Conservation (phyloP, 345 rosid species). For the Streptanthus diversifolius region DNA sequence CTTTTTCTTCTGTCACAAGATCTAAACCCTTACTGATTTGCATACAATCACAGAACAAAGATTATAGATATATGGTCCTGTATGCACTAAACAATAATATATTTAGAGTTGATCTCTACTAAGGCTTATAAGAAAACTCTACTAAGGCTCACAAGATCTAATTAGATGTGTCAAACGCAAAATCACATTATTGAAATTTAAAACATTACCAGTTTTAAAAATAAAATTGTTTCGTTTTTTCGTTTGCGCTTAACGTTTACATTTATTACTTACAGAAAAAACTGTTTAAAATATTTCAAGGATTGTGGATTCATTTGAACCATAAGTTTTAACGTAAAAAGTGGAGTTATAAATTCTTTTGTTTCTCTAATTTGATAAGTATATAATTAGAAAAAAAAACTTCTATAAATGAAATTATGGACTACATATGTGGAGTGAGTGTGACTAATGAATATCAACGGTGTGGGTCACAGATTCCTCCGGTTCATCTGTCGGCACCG, state of each 20-base stretch:
- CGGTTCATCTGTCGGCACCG: conserved; percentile 40
- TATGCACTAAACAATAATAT: background rate
- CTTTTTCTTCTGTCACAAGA: background rate
- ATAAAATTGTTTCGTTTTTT: too few species aligned
- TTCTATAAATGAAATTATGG: background rate
- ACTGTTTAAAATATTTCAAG: background rate
- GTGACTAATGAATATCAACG: conserved; percentile 13
- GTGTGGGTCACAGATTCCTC: conserved; percentile 29
- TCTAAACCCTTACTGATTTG: background rate
- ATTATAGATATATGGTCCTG: background rate
- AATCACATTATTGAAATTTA: background rate
- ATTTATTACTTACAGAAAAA: background rate
- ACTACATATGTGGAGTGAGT: conserved; percentile 7
- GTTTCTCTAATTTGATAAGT: background rate
- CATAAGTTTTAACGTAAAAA: background rate
- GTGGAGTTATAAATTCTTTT: background rate
- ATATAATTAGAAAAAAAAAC: background rate
- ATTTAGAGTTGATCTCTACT: background rate
- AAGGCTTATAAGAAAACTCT: too few species aligned
- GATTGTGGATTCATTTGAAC: background rate
- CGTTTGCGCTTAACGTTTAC: too few species aligned
- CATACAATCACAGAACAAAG: background rate
- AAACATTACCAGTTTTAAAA: background rate
- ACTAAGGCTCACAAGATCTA: too few species aligned
- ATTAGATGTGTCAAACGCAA: background rate